Evolutionary conservation across 352 stramenopile species (phyloP).

Genomic region (Pythium sukuiense): DNA sequence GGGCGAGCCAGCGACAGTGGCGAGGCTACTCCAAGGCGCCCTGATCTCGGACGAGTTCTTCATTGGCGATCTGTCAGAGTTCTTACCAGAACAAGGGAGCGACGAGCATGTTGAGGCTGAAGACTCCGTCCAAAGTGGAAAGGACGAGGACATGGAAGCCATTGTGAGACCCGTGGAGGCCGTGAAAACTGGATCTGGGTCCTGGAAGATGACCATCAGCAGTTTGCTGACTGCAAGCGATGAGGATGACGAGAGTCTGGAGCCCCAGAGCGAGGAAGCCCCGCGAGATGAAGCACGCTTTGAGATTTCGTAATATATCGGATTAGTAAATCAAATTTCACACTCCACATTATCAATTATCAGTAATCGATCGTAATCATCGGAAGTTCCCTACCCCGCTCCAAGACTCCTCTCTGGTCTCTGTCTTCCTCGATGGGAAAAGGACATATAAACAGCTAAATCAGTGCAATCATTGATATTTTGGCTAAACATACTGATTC

Average conservation of each 20-base stretch:
- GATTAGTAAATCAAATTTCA: too few species aligned
- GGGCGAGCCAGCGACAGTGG: constrained; percentile 38
- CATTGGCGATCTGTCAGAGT: constrained; percentile 40
- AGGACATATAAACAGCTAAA: too few species aligned
- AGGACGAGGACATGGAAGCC: not conserved
- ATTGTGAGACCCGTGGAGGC: not conserved
- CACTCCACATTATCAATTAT: too few species aligned
- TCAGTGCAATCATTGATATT: too few species aligned
- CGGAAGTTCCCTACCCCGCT: too few species aligned
- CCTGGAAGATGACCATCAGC: constrained; percentile 25
- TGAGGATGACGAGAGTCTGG: not conserved
- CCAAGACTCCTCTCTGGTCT: too few species aligned
- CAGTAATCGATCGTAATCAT: too few species aligned
- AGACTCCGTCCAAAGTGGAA: not conserved
- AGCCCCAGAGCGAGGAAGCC: not conserved
- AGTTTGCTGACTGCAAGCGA: constrained; percentile 18
- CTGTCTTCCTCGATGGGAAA: too few species aligned
- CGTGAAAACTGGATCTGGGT: not conserved
- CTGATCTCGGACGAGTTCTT: constrained; percentile 51
- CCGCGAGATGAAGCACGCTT: not conserved
- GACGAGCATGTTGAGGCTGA: too few species aligned
- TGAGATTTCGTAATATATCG: not conserved
- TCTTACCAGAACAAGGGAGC: constrained; percentile 1
- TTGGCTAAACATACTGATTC: too few species aligned
- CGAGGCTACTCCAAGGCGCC: constrained; percentile 39